These are phyloP conservation scores for Mariannaea elegans DNA, from an alignment of 2,329 filamentous ascomycete genomes.

Conservation along the genomic window DNA sequence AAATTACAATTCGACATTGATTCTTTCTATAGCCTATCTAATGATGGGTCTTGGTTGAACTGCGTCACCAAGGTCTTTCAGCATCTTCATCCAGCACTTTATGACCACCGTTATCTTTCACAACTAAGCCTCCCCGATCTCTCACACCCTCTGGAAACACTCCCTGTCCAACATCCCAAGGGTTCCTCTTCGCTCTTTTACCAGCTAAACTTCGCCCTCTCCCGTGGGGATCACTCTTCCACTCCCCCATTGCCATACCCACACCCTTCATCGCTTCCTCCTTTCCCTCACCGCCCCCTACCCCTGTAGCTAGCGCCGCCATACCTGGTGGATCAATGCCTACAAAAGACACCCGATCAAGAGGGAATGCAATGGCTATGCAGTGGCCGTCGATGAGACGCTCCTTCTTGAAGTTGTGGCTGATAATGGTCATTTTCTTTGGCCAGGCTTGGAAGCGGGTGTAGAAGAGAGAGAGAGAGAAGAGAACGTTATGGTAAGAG, in stretches of 20 bases:
- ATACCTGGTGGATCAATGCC: slow-evolving; percentile 71
- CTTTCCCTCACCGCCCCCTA: slow-evolving; percentile 43
- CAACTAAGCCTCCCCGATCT: slow-evolving; percentile 49
- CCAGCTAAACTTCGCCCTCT: slow-evolving; percentile 52
- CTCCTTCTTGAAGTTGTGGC: slow-evolving; percentile 73
- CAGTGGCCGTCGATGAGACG: slow-evolving; percentile 73
- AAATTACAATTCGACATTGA: too few species aligned
- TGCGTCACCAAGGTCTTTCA: slow-evolving; percentile 50
- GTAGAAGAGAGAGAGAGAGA: slow-evolving; percentile 68
- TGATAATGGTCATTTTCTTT: slow-evolving; percentile 66
- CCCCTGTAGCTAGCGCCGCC: slow-evolving; percentile 33
- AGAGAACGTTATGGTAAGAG: slow-evolving; percentile 85
- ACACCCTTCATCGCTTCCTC: slow-evolving; percentile 53
- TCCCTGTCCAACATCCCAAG: slow-evolving; percentile 55
- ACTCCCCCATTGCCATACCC: slow-evolving; percentile 54
- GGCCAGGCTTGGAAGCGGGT: slow-evolving; percentile 61
- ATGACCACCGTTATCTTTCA: slow-evolving; percentile 43
- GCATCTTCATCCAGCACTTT: slow-evolving; percentile 52
- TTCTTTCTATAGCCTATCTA: neutral
- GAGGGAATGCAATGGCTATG: slow-evolving; percentile 65
- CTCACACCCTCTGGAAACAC: slow-evolving; percentile 53
- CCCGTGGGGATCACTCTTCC: slow-evolving; percentile 63
- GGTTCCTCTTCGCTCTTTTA: slow-evolving; percentile 61
- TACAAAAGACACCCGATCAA: slow-evolving; percentile 58
- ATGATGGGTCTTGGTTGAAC: too few species aligned